Conservation (phyloP, 805 yeast genomes). For the Barnettozyma wickerhamii region DNA sequence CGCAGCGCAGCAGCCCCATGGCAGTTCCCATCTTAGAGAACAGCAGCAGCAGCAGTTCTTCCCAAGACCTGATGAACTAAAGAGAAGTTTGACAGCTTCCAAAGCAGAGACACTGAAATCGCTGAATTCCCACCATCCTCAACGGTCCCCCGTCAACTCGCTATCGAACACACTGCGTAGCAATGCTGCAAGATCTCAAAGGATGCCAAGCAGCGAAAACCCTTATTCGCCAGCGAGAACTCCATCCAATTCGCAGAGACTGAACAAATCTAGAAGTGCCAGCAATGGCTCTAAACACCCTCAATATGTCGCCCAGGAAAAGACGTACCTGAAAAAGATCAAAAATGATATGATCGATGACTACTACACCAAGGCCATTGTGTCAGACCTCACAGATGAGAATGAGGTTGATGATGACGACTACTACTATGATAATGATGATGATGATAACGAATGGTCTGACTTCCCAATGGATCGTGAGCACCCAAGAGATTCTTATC, state of each 20-base stretch:
- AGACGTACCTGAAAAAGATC: constrained; percentile 58
- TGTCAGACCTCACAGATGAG: constrained; percentile 34
- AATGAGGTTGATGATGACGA: constrained; percentile 30
- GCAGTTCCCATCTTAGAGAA: background rate
- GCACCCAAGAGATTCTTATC: constrained; percentile 35
- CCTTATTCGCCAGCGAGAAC: constrained; percentile 25
- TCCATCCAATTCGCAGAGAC: constrained; percentile 18
- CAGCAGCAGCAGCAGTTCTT: constrained; percentile 3
- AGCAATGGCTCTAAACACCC: constrained; percentile 21
- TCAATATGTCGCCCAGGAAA: constrained; percentile 51
- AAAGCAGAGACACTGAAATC: constrained; percentile 5
- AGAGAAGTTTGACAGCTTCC: constrained; percentile 10
- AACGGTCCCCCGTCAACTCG: constrained; percentile 21
- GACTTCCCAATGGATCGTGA: constrained; percentile 8
- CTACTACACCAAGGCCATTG: constrained; percentile 64
- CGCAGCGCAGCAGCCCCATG: background rate
- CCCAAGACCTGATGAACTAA: constrained; percentile 7
- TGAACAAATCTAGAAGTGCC: constrained; percentile 17
- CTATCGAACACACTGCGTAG: constrained; percentile 16
- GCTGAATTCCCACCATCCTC: constrained; percentile 5
- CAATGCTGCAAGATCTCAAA: constrained; percentile 14
- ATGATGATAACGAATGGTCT: constrained; percentile 25
- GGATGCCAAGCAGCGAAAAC: constrained; percentile 19
- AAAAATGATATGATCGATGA: constrained; percentile 61
- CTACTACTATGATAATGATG: constrained; percentile 25